Evolutionary conservation across 2,329 filamentous ascomycete genomes (phyloP).

Genomic region (Penicillium vulpinum): DNA sequence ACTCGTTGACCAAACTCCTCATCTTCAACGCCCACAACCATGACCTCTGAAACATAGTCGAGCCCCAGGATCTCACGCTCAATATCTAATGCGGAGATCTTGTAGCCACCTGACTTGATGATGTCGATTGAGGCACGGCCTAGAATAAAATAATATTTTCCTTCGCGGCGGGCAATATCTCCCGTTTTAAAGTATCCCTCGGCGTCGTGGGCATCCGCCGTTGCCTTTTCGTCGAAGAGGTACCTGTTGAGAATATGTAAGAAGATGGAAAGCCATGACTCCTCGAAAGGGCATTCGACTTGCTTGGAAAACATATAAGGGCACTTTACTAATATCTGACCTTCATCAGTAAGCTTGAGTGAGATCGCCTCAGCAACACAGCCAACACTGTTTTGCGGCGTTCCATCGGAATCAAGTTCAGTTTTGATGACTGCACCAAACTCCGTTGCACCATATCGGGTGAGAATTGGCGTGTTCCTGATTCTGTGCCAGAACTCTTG

Average conservation of each 20-base stretch:
- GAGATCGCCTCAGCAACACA: slow-evolving; percentile 42
- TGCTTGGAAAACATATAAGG: slow-evolving; percentile 42
- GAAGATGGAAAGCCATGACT: not conserved
- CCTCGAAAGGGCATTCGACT: slow-evolving; percentile 11
- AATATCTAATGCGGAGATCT: slow-evolving; percentile 57
- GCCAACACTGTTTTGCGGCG: slow-evolving; percentile 32
- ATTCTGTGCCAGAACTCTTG: slow-evolving; percentile 50
- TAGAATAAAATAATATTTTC: slow-evolving; percentile 52
- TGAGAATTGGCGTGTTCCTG: slow-evolving; percentile 37
- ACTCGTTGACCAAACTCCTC: slow-evolving; percentile 57
- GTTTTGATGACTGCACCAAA: slow-evolving; percentile 48
- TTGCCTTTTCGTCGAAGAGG: slow-evolving; percentile 45
- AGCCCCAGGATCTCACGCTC: slow-evolving; percentile 55
- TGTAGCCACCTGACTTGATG: slow-evolving; percentile 58
- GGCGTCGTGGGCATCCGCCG: slow-evolving; percentile 43
- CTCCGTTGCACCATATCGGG: slow-evolving; percentile 49
- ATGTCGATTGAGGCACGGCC: slow-evolving; percentile 56
- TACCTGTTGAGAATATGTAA: slow-evolving; percentile 14
- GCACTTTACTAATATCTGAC: slow-evolving; percentile 47
- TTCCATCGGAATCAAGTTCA: slow-evolving; percentile 30
- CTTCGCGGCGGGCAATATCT: slow-evolving; percentile 40
- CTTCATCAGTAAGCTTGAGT: slow-evolving; percentile 49
- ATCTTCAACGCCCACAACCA: slow-evolving; percentile 56
- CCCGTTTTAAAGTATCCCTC: slow-evolving; percentile 51
- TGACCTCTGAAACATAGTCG: slow-evolving; percentile 53